Percentiles rank a stretch among this genome's conserved stretches.
phyloP scores from a whole-genome alignment of 78 protist genomes.

The Corallochytrium limacisporum region DNA sequence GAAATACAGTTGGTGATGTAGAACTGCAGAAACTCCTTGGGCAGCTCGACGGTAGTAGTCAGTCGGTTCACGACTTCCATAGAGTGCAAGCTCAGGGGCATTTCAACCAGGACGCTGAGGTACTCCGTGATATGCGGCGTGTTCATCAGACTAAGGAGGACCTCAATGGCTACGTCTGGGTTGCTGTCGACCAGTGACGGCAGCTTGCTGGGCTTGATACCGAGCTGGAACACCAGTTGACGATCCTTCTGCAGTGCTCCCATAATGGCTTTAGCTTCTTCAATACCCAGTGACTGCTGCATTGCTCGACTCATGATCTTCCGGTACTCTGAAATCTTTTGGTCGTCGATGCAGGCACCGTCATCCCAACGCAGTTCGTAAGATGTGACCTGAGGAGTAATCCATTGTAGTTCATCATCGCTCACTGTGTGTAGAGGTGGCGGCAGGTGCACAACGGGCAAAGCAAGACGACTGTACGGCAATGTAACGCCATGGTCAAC shows the following conservation, averaged over 20 bases:
- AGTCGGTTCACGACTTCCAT: constrained; percentile 84
- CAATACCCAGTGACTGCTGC: no score
- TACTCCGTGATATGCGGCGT: constrained; percentile 47
- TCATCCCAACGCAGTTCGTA: no score
- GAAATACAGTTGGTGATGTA: constrained; percentile 76
- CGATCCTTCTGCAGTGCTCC: neutral
- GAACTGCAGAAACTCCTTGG: constrained; percentile 62
- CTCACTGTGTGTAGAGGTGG: no score
- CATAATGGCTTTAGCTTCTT: neutral
- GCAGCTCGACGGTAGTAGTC: constrained; percentile 63
- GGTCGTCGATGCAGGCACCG: no score
- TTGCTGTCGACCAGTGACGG: constrained; percentile 68
- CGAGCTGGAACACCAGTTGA: constrained; percentile 41
- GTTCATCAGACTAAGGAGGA: constrained; percentile 49
- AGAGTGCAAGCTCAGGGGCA: constrained; percentile 50
- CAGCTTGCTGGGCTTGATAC: constrained; percentile 49
- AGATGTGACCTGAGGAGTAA: no score
- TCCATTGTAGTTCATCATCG: no score
- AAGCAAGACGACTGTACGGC: no score
- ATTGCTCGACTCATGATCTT: no score
- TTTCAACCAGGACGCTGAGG: constrained; percentile 44
- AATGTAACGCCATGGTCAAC: no score
- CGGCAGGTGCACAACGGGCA: no score
- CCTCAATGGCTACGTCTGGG: constrained; percentile 65
- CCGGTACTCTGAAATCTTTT: no score